phyloP scores from a whole-genome alignment of 106 monocot species.

The Dendrobium chrysotoxum region DNA sequence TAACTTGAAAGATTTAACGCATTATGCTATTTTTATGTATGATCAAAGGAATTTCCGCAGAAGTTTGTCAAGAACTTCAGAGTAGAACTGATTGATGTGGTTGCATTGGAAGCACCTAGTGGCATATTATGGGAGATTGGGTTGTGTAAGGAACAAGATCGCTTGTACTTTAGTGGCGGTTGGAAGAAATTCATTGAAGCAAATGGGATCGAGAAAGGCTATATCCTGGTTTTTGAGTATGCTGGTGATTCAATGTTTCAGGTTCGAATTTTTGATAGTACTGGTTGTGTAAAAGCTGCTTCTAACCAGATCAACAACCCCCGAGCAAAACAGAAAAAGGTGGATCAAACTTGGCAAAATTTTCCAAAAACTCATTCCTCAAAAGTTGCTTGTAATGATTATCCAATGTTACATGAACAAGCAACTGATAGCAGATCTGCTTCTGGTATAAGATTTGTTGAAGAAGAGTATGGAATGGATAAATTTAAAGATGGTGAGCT shows the following conservation, averaged over 20 bases:
- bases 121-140: neutral
- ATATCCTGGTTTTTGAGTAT: neutral
- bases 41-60: neutral
- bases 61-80: neutral
- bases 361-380: neutral
- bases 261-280: neutral
- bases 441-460: neutral
- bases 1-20: no score
- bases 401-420: neutral
- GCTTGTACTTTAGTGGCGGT: neutral
- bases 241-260: neutral
- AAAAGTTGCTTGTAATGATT: neutral
- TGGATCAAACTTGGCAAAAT: neutral
- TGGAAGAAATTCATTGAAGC: neutral
- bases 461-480: neutral
- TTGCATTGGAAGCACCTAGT: neutral
- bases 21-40: no score
- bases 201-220: neutral
- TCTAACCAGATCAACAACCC: neutral
- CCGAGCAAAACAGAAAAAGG: neutral
- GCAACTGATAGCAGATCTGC: neutral
- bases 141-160: neutral
- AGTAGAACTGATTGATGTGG: neutral
- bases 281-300: neutral
- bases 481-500: no score